Base-by-base conservation (phyloP, 2,329 filamentous ascomycete genomes). In the Rutstroemia sp. region DNA sequence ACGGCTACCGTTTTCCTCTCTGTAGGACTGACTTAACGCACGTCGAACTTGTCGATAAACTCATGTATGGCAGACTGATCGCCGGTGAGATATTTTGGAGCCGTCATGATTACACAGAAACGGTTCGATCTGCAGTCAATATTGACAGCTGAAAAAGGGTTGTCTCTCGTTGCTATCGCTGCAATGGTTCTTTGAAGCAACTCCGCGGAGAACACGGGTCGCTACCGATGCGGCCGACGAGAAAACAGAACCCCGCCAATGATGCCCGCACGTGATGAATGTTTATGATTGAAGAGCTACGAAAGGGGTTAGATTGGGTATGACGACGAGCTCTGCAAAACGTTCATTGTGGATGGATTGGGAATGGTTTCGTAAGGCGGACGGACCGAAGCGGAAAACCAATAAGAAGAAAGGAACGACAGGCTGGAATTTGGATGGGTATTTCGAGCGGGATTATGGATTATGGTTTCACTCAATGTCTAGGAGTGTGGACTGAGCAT, bases 21-120 rank as follows among this genome's bases (percentile, higher is more conserved):
- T 39, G 39, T 38, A 50, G 58, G 55, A 64, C 56, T 58, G 62
- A 67, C 73, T 69, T 34, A 63, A 78, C 90, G 74, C 74, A 96
- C 94, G 77, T 99, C 94, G 69, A 96, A 99, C 69, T 83, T 83
- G 73, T 90, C 86, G 59, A 99, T 77, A 71, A 99, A 99, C 52
- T 87, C 85, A 50, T 86, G 81, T 64, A 96, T 88, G 46, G 82
- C 88, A 58, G 81, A 76, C 61, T 80, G 79, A 69, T 97, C 85
- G 70, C 92, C 92, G 39, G 86, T 92, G 62, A 99, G 79, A 69
- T 92, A 79, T 62, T 79, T 79, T n/a, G 82, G 69, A 47, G 50
- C 23, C 39, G 42, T 16, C 57, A 54, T 57, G 18, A 41, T 23
- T 23, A 27, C 25, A 39, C 41, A 44, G 21, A 9, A 44, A 19